Evolutionary conservation across 202 grass and related monocot genomes (phyloP).

Genomic region (Carex sylvatica): DNA sequence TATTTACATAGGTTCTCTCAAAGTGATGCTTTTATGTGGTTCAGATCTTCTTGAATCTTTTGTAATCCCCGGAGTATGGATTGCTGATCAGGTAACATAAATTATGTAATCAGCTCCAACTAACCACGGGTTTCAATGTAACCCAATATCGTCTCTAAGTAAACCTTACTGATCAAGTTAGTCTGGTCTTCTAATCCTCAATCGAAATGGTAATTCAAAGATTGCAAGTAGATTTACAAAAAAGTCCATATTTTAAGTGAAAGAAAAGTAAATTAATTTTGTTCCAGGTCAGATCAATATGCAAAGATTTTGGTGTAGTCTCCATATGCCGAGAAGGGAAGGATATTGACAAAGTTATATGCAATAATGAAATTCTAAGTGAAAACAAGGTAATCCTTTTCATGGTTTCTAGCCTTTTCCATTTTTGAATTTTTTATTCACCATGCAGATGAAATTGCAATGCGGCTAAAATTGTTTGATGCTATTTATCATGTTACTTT

Average conservation of each 20-base stretch:
- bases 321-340: constrained; percentile 76
- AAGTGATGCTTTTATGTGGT: constrained; percentile 87
- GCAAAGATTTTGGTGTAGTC: constrained; percentile 69
- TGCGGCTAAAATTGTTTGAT: neutral
- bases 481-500: neutral
- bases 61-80: constrained; percentile 67
- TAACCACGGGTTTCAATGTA: neutral
- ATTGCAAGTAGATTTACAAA: neutral
- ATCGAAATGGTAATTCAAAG: neutral
- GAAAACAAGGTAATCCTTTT: constrained; percentile 54
- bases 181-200: neutral
- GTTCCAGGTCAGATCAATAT: constrained; percentile 64
- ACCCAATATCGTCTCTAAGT: neutral
- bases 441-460: neutral
- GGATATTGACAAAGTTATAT: constrained; percentile 57
- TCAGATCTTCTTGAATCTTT: constrained; percentile 86
- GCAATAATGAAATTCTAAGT: constrained; percentile 38
- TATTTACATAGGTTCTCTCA: constrained; percentile 35
- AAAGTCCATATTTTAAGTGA: neutral
- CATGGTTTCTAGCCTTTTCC: neutral
- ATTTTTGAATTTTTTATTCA: constrained; percentile 8
- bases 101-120: neutral
- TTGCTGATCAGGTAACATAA: constrained; percentile 64
- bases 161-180: neutral
- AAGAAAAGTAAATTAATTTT: neutral